phyloP scores from a whole-genome alignment of 441 rosid species.

The Adansonia gregorii region DNA sequence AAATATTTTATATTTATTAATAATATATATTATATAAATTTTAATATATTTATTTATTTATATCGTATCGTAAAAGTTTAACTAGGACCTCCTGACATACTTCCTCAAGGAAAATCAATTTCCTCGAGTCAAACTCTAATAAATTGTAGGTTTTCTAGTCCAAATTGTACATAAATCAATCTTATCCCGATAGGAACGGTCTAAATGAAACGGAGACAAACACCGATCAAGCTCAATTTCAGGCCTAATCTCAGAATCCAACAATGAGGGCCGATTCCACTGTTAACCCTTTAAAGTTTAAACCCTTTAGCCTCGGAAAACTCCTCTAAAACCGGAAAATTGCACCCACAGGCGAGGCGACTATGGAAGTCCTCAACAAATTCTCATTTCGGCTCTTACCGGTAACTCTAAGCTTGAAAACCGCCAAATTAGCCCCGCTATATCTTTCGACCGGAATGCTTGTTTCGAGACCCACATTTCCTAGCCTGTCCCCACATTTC shows the following conservation, averaged over 20 bases:
- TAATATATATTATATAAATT: too few species aligned
- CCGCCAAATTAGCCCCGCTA: slow-evolving; percentile 18
- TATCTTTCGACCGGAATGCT: slow-evolving; percentile 30
- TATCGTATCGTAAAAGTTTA: too few species aligned
- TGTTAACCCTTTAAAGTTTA: background rate
- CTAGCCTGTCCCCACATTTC: slow-evolving; percentile 11
- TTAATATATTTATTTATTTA: too few species aligned
- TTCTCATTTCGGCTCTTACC: slow-evolving; percentile 62
- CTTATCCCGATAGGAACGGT: background rate
- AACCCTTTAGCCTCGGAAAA: background rate
- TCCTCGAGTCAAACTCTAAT: too few species aligned
- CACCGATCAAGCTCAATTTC: background rate
- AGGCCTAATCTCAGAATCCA: background rate
- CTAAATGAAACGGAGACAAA: background rate
- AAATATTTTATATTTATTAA: too few species aligned
- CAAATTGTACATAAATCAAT: too few species aligned
- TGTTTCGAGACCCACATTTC: slow-evolving; percentile 27
- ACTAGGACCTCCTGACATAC: too few species aligned
- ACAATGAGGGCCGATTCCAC: background rate
- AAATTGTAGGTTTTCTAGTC: too few species aligned
- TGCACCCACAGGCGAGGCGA: background rate
- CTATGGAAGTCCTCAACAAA: slow-evolving; percentile 63
- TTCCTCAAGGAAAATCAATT: too few species aligned
- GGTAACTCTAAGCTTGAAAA: slow-evolving; percentile 36
- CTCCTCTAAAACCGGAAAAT: background rate